Evolutionary conservation across 192 early-diverging fungal genomes (phyloP), one percentile per base, ranked within the genome.

Genomic region (Coemansia sp.): DNA sequence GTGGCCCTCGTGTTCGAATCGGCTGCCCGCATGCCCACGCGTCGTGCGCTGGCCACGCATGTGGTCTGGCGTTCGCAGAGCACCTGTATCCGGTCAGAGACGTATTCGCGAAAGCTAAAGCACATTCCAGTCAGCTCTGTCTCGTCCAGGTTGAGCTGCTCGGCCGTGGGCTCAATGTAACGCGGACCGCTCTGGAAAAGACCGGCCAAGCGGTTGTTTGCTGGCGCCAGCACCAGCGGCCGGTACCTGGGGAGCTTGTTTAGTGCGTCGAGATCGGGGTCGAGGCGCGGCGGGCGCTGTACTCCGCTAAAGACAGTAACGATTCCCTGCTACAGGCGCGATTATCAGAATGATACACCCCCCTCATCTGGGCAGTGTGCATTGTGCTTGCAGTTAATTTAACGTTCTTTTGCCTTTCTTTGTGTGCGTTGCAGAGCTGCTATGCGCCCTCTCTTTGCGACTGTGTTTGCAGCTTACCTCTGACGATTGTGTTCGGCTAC

Each of bases 81-180:
- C 16, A 19, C 61, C 35, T 70, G 71, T 22, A 65, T 71, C 22
- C 76, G 71, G 46, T 70, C 69, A 6, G 64, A 51, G 22, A 79
- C 56, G 45, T 73, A 72, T 27, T 79, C 76, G 42, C 76, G 76
- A 35, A 79, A 79, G 61, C 71, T 73, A 45, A 79, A 73, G 61
- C 76, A 70, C 30, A 79, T 49, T 25, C 76, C 76, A 11, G 71
- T 69, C 45, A 79, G 58, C 58, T 79, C 76, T 1, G 76, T 73
- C 34, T 79, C 76, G 52, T 79, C 76, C 67, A 79, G 57, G 42
- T 73, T 69, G 14, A 79, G 54, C 50, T 79, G 77, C 60, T 80
- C 77, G 39, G 77, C 77, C 7, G 77, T 73, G 29, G 77, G 77
- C 68, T 80, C 77, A n/a, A 80, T 69, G 58, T 80, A 80, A 5